phyloP scores from a whole-genome alignment of 139 green algal genomes.

The Volvox reticuliferus region DNA sequence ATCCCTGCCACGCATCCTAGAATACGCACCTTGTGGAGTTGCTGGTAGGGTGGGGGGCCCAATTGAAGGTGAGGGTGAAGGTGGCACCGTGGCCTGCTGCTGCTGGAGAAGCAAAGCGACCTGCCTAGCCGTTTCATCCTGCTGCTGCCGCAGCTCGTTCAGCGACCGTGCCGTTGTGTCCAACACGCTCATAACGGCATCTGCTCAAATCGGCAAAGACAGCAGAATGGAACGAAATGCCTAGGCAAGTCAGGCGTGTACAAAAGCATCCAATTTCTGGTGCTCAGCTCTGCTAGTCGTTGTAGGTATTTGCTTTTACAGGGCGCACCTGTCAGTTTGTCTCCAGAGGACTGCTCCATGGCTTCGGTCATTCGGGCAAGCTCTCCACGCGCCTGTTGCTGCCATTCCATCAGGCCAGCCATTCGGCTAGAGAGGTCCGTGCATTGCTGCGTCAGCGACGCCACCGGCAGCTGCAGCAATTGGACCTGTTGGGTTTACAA shows the following conservation, averaged over 20 bases:
- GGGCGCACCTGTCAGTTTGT: background rate
- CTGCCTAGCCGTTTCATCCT: slow-evolving; percentile 11
- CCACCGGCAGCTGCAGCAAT: slow-evolving; percentile 44
- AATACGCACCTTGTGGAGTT: background rate
- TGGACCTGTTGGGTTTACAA: background rate
- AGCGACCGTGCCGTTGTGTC: slow-evolving; percentile 3
- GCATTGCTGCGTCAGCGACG: slow-evolving; percentile 29
- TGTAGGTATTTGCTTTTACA: too few relatives aligned
- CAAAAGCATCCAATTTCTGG: too few relatives aligned
- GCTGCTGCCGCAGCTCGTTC: slow-evolving; percentile 19
- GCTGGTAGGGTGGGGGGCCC: background rate
- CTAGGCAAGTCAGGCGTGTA: too few relatives aligned
- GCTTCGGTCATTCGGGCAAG: slow-evolving; percentile 8
- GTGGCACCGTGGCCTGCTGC: slow-evolving; percentile 6
- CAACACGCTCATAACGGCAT: slow-evolving; percentile 4
- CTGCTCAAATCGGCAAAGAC: background rate
- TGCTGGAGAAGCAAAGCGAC: slow-evolving; percentile 1
- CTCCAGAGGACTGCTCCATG: background rate
- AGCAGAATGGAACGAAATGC: too few relatives aligned
- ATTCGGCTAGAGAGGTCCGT: background rate
- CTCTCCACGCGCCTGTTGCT: slow-evolving; percentile 18
- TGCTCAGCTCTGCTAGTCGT: too few relatives aligned
- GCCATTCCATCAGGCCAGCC: slow-evolving; percentile 2
- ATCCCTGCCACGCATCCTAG: background rate
- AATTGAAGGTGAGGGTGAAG: background rate